These are phyloP conservation scores for Neofusicoccum ribis DNA, from an alignment of 2,329 filamentous ascomycete genomes.

Conservation along the genomic window DNA sequence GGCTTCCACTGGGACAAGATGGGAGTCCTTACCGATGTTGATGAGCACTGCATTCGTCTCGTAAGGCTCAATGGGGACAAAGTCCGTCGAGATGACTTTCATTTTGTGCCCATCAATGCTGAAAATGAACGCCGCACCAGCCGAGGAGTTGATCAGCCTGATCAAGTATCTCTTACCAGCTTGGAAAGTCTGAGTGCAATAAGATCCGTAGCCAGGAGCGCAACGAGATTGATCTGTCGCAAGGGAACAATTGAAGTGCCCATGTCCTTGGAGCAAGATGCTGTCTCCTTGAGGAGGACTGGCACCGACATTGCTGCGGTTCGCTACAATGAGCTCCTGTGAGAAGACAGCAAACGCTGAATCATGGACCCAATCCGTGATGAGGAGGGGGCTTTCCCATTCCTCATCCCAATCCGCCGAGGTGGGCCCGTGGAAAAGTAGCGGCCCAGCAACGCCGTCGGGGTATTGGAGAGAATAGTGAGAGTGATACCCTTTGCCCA, in stretches of 20 bases:
- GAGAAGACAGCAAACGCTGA: slow-evolving; percentile 17
- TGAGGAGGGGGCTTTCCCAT: slow-evolving; percentile 56
- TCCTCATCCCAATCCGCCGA: slow-evolving; percentile 58
- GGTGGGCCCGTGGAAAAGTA: slow-evolving; percentile 45
- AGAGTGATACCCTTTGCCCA: slow-evolving; percentile 36
- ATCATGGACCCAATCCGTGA: slow-evolving; percentile 63
- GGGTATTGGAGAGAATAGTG: slow-evolving; percentile 47
- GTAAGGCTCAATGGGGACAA: slow-evolving; percentile 41
- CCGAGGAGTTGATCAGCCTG: slow-evolving; percentile 43
- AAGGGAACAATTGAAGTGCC: slow-evolving; percentile 2
- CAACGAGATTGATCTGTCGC: neutral
- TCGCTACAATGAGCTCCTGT: neutral
- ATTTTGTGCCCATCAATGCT: slow-evolving; percentile 41
- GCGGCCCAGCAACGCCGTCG: slow-evolving; percentile 43
- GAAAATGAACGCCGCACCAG: slow-evolving; percentile 41
- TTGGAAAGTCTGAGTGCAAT: slow-evolving; percentile 9
- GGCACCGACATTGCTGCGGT: neutral
- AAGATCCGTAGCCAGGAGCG: slow-evolving; percentile 7
- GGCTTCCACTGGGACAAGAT: neutral
- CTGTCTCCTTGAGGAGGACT: slow-evolving; percentile 1
- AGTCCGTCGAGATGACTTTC: slow-evolving; percentile 37
- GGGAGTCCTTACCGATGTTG: slow-evolving; percentile 1
- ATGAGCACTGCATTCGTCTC: slow-evolving; percentile 29
- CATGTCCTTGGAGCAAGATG: slow-evolving; percentile 15
- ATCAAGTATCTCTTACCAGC: slow-evolving; percentile 47